A percentile compares a stretch with the other conserved stretches of the same genome.
phyloP scores from a whole-genome alignment of 2,329 filamentous ascomycete species.

The Periconia digitata region DNA sequence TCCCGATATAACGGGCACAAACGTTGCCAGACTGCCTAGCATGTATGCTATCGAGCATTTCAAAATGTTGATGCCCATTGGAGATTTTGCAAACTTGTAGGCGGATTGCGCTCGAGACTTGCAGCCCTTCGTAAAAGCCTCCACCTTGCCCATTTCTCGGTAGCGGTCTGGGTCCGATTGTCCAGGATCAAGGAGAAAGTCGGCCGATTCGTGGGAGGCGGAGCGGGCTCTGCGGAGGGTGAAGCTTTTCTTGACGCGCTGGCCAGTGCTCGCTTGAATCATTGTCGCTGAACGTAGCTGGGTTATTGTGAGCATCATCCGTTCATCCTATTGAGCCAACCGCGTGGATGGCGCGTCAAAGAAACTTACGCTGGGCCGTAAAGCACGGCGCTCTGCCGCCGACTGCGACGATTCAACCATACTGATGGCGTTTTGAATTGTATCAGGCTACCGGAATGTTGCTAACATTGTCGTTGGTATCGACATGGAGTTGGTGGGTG shows the following conservation, averaged over 20 bases:
- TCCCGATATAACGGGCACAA: conserved; percentile 70
- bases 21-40: conserved; percentile 82
- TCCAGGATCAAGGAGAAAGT: conserved; percentile 43
- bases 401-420: conserved; percentile 36
- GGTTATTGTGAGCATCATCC: conserved; percentile 19
- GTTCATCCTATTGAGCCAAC: background rate
- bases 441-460: background rate
- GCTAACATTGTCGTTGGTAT: conserved; percentile 2
- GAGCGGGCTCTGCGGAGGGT: conserved; percentile 60
- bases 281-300: conserved; percentile 82
- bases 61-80: conserved; percentile 75
- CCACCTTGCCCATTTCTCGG: conserved; percentile 34
- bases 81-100: conserved; percentile 67
- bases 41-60: conserved; percentile 92
- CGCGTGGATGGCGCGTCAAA: background rate
- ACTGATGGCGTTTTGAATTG: background rate
- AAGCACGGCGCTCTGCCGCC: conserved; percentile 37
- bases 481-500: background rate
- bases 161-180: conserved; percentile 31
- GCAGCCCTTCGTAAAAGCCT: conserved; percentile 39
- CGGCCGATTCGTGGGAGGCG: conserved; percentile 44
- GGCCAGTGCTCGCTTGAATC: conserved; percentile 82
- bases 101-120: conserved; percentile 35
- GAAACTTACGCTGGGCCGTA: conserved; percentile 40
- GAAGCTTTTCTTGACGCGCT: conserved; percentile 78